Conservation (phyloP, 176 grass and related monocot genomes). For the Urochloa ruziziensis region DNA sequence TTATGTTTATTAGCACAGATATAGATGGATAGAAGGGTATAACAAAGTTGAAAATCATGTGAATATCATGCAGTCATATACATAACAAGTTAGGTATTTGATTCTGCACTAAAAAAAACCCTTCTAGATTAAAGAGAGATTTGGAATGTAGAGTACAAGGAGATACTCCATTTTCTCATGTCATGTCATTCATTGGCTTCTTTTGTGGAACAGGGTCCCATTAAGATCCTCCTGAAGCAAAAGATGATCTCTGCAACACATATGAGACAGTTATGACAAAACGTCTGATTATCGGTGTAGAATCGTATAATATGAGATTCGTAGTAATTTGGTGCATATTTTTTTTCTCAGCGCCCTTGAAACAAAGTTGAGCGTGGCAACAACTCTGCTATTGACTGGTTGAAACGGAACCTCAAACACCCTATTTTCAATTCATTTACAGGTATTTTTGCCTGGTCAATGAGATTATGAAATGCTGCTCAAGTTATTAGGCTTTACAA, state of each 20-base stretch:
- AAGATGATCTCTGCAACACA: slow-evolving; percentile 1
- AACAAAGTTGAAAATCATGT: not conserved
- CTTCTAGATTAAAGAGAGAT: not conserved
- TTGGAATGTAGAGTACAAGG: not conserved
- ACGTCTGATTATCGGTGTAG: not conserved
- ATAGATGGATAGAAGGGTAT: not conserved
- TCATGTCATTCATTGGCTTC: not conserved
- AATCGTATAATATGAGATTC: not conserved
- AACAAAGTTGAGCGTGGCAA: not conserved
- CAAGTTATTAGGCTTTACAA: not conserved
- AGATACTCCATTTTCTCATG: slow-evolving; percentile 23
- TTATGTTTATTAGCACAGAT: not conserved
- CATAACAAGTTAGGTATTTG: not conserved
- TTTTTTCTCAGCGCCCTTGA: not conserved
- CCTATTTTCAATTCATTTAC: not conserved
- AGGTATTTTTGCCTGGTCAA: not conserved
- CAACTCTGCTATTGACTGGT: not conserved
- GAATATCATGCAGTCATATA: not conserved
- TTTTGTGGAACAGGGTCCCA: slow-evolving; percentile 31
- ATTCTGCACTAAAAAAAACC: not conserved
- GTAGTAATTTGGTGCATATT: not conserved
- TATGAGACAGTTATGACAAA: not conserved
- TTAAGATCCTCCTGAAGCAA: slow-evolving; percentile 21
- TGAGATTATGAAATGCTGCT: not conserved
- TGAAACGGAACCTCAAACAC: not conserved